Percentiles rank a stretch among this genome's conserved stretches.
phyloP scores from a whole-genome alignment of 495 filamentous ascomycete genomes.

The Corynascus novoguineensis region DNA sequence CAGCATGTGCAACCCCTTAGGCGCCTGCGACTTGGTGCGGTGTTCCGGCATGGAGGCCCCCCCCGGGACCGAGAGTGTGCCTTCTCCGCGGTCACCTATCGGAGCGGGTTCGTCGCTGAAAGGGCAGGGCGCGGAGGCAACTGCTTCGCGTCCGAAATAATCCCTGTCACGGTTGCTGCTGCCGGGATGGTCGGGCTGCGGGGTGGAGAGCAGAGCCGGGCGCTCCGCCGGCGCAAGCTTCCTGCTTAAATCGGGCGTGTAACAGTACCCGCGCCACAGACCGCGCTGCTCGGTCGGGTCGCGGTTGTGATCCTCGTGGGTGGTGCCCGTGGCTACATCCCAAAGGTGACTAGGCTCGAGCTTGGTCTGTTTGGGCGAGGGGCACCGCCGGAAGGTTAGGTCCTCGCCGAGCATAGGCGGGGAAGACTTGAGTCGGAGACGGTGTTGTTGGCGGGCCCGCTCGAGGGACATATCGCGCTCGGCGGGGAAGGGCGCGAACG shows the following conservation, averaged over 20 bases:
- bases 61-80: slow-evolving; percentile 2
- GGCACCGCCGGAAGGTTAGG: slow-evolving; percentile 67
- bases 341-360: slow-evolving; percentile 59
- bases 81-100: slow-evolving; percentile 6
- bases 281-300: slow-evolving; percentile 44
- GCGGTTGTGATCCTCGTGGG: slow-evolving; percentile 41
- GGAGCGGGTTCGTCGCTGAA: slow-evolving; percentile 26
- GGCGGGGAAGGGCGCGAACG: slow-evolving; percentile 31
- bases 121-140: slow-evolving; percentile 15
- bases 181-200: slow-evolving; percentile 20
- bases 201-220: slow-evolving; percentile 37
- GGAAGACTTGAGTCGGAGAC: slow-evolving; percentile 43
- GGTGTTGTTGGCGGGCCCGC: slow-evolving; percentile 30
- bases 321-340: slow-evolving; percentile 28
- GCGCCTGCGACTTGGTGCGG: slow-evolving; percentile 26
- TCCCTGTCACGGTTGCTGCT: slow-evolving; percentile 23
- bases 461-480: slow-evolving; percentile 40
- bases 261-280: slow-evolving; percentile 68
- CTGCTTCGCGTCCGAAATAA: slow-evolving; percentile 38
- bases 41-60: slow-evolving; percentile 22
- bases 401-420: slow-evolving; percentile 84
- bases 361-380: slow-evolving; percentile 72
- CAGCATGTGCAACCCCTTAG: slow-evolving; percentile 44
- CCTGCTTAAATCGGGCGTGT: slow-evolving; percentile 35
- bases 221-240: slow-evolving; percentile 34